Evolutionary conservation across 352 stramenopile species (phyloP), one percentile per base, ranked within the genome.

Genomic region (Phytophthora tentaculata): DNA sequence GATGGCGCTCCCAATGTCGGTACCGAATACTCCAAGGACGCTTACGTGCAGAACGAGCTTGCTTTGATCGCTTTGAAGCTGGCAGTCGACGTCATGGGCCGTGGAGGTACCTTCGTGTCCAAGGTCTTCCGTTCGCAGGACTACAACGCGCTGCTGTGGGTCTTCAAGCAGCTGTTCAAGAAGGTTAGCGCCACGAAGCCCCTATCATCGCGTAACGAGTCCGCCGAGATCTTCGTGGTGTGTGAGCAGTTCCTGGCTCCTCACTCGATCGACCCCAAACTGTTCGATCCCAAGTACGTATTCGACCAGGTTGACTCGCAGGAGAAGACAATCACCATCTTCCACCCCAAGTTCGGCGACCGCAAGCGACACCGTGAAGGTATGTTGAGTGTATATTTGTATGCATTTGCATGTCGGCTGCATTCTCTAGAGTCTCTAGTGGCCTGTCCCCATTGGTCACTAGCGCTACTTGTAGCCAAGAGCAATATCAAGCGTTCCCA

Each of bases 141-240:
- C 84, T 99, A 99, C 86, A 98, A 98, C 64, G 95, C 97, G 5
- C 90, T 99, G 61, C 76, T 99, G 8, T 99, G 98, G 97, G 95
- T 99, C 1, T 97, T 99, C 67, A 98, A 99, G 84, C 97, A 99
- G 77, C 89, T 99, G 7, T 99, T 99, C 77, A 92, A 98, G 66
- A 95, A 97, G 45, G 97, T 99, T 12, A 92, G 97, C 66, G 97
- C 97, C 0, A 98, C 98, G 51, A 99, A 99, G 82, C 98, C 98
- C n/a, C 84, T 97, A 32, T 98, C 96, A 10, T 99, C 92, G 59
- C 93, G 98, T 80, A 97, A 95, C 68, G 97, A 99, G 69, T 99
- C 96, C 12, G 98, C 98, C n/a, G 98, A 99, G 82, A 99, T 99
- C 73, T 99, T 99, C 79, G 96, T 99, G 17, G 94, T 99, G 1